Evolutionary conservation across 2,329 filamentous ascomycete genomes (phyloP), one percentile per base, ranked within the genome.

Genomic region (Xylaria sp.): DNA sequence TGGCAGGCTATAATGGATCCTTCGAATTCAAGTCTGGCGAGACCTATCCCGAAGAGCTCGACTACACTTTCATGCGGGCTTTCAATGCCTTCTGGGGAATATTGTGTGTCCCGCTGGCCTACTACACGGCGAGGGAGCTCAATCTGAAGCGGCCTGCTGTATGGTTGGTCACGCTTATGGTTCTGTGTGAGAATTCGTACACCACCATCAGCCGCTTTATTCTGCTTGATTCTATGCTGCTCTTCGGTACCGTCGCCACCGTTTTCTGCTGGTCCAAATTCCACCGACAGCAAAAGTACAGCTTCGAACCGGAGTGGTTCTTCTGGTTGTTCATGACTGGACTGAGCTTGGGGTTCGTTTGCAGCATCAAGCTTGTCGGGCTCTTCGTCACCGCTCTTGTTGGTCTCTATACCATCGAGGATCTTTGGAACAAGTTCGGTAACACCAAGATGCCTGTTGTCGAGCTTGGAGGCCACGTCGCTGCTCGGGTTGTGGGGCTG

Each of bases 21-120:
- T 99, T 99, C 76, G 94, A 99, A 71, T 99, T 99, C 83, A 99
- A 99, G 76, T 97, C 93, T 49, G 94, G 94, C 71, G 94, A 97
- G 70, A 92, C 85, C 50, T 99, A 99, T 72, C 94, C 94, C 9
- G 85, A 87, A 64, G 91, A 97, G 68, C 82, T 99, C 70, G 89
- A 99, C 79, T 99, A 96, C 74, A 95, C 92, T 66, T 96, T 96
- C 71, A 99, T 99, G 95, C 91, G 94, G 66, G 83, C 93, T 57
- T 99, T 99, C 84, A 99, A 97, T 73, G 89, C 93, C 61, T 85
- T 91, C 60, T 99, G 97, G 72, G 94, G 94, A 56, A 93, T 92
- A 57, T 80, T 94, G 56, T 97, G 91, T 70, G 87, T 99, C 43
- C 94, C 94, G 17, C 77, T 99, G 74, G 93, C 94, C 52, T 99